A percentile compares a stretch with the other conserved stretches of the same genome.
Conservation (phyloP, 148 eudicot genomes). For the Rhododendron simsii region DNA sequence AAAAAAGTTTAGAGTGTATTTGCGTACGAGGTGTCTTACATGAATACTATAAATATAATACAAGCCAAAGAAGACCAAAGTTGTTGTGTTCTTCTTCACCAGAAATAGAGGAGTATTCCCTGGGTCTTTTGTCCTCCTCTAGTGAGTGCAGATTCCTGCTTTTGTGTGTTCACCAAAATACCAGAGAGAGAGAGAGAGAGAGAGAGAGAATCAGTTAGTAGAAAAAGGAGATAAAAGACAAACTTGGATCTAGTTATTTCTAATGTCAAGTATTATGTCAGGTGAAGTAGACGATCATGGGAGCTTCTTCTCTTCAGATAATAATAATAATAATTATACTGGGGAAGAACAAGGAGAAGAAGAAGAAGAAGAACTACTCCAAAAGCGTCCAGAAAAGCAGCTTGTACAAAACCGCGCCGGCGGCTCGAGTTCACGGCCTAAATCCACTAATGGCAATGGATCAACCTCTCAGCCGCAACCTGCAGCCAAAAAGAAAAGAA, state of each 20-base stretch:
- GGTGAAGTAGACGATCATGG: conserved; percentile 51
- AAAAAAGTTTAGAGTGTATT: background rate
- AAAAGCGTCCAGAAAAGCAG: conserved; percentile 16
- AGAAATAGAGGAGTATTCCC: conserved; percentile 23
- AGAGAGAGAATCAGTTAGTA: background rate
- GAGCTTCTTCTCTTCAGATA: conserved; percentile 41
- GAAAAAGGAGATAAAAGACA: conserved; percentile 1
- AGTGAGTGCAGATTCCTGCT: conserved; percentile 12
- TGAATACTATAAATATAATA: background rate
- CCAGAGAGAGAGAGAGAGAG: background rate
- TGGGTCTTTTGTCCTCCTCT: conserved; percentile 29
- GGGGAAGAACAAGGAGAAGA: background rate
- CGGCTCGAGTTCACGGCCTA: conserved; percentile 5
- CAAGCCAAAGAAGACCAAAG: conserved; percentile 18
- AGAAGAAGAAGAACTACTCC: conserved; percentile 24
- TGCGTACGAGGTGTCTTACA: background rate
- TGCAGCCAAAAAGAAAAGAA: conserved; percentile 44
- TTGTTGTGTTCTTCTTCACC: conserved; percentile 5
- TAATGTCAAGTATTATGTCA: conserved; percentile 23
- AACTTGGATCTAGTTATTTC: background rate
- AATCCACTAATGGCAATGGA: conserved; percentile 21
- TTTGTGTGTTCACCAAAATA: conserved; percentile 16
- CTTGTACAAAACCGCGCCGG: background rate
- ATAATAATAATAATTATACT: background rate
- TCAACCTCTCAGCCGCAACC: conserved; percentile 25